These are phyloP conservation scores for Agrocybe pediades DNA, from an alignment of 768 basidiomycete genomes.

Conservation along the genomic window DNA sequence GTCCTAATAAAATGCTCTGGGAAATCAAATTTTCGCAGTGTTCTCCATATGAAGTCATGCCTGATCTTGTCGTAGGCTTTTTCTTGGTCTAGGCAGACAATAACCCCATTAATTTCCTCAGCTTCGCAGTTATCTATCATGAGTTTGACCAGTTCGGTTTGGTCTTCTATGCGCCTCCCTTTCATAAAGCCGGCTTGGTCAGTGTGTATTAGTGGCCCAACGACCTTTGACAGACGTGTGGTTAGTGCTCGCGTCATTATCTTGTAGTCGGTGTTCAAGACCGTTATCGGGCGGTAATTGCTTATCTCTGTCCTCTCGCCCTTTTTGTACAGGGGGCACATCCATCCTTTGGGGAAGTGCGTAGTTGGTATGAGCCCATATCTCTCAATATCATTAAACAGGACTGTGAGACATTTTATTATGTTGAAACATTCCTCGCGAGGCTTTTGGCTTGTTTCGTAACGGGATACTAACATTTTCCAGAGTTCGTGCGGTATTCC, in stretches of 20 bases:
- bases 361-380: conserved; percentile 15
- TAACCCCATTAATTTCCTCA: conserved; percentile 22
- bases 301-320: conserved; percentile 29
- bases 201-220: conserved; percentile 23
- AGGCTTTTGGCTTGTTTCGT: not conserved
- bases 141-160: conserved; percentile 26
- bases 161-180: conserved; percentile 30
- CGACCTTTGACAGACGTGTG: conserved; percentile 20
- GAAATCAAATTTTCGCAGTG: conserved; percentile 20
- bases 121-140: conserved; percentile 24
- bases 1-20: conserved; percentile 27
- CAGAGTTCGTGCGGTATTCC: conserved; percentile 28
- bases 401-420: conserved; percentile 12
- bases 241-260: no score
- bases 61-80: conserved; percentile 35
- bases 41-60: conserved; percentile 28
- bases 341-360: conserved; percentile 32
- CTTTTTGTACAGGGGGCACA: conserved; percentile 46
- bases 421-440: no score
- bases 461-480: conserved; percentile 15
- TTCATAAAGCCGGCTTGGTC: conserved; percentile 41
- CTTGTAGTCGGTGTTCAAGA: not conserved
- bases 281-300: no score
- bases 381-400: conserved; percentile 28
- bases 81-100: conserved; percentile 26